Base-by-base conservation (phyloP, 2,329 filamentous ascomycete genomes). In the Chalara sp. region DNA sequence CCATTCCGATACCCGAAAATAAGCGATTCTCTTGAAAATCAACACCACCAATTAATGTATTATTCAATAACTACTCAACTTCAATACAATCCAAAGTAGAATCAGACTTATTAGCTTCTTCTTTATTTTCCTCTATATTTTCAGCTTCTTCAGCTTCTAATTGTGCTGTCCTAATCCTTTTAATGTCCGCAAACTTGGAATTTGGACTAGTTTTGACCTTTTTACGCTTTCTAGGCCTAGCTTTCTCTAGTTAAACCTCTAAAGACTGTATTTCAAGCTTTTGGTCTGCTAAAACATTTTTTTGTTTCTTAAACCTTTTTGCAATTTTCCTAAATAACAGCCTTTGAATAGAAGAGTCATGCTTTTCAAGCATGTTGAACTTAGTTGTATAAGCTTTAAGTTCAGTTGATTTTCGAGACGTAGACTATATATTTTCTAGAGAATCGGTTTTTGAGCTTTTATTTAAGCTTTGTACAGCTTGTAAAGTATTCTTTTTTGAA, bases 291-390 rank as follows among this genome's bases (percentile, higher is more conserved):
- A 48, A n/a, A 42, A 2, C 33, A 43, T 7, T 42, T n/a, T 30
- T 33, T 43, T 41, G 21, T 43, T 48, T 28, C 21, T 48, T 6
- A 32, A 48, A 41, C 21, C 39, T 30, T 32, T 49, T 49, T 44
- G 8, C 35, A 35, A 49, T 44, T 8, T 49, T 49, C 12, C 37
- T 4, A 44, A 49, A 49, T 33, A 49, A 31, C 32, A 49, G 39
- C 31, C 47, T 49, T 44, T 10, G 10, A 11, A 3, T 39, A 11
- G 35, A 39, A 11, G 35, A 10, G 13, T 10, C 13, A 39, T 10
- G 10, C 35, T 39, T 39, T 39, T 13, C 35, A 11, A 39, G 13
- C 13, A 11, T 10, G 35, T 10, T 11, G 13, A 39, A 11, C 13
- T 11, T 39, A 39, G 10, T 3, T 11, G 13, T 13, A 10, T 39